phyloP scores from a whole-genome alignment of 768 basidiomycete species.

The Russula abietina region DNA sequence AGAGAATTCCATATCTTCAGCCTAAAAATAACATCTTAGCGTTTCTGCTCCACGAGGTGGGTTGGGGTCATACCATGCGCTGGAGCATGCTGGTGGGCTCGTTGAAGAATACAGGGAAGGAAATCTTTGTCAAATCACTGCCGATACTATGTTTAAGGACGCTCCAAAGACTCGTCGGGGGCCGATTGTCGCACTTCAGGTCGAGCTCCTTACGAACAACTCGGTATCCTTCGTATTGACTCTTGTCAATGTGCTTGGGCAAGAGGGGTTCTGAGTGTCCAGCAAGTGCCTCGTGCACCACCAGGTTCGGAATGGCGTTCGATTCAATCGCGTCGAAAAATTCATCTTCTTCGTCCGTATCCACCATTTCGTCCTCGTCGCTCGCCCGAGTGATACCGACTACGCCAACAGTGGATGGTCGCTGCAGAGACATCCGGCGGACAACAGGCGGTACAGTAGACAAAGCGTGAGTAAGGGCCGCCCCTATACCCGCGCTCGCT shows the following conservation, averaged over 20 bases:
- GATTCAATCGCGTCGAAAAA: conserved; percentile 96
- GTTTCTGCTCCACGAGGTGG: background rate
- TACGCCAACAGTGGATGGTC: background rate
- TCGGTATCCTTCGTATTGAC: conserved; percentile 62
- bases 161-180: conserved; percentile 87
- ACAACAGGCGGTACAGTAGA: background rate
- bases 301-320: conserved; percentile 68
- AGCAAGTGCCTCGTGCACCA: conserved; percentile 59
- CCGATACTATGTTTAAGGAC: conserved; percentile 94
- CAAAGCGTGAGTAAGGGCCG: conserved; percentile 2
- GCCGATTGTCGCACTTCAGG: conserved; percentile 69
- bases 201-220: conserved; percentile 54
- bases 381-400: background rate
- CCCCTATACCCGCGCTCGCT: background rate
- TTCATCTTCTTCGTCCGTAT: conserved; percentile 86
- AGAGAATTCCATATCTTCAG: conserved; percentile 97
- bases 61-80: conserved; percentile 56
- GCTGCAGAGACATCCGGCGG: conserved; percentile 19
- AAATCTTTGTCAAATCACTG: conserved; percentile 94
- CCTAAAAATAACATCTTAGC: conserved; percentile 33
- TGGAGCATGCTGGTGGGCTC: conserved; percentile 96
- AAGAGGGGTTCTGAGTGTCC: conserved; percentile 36
- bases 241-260: conserved; percentile 34
- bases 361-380: conserved; percentile 34
- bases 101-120: conserved; percentile 90